phyloP scores from a whole-genome alignment of 768 basidiomycete genomes.

The Grammothele lineata region DNA sequence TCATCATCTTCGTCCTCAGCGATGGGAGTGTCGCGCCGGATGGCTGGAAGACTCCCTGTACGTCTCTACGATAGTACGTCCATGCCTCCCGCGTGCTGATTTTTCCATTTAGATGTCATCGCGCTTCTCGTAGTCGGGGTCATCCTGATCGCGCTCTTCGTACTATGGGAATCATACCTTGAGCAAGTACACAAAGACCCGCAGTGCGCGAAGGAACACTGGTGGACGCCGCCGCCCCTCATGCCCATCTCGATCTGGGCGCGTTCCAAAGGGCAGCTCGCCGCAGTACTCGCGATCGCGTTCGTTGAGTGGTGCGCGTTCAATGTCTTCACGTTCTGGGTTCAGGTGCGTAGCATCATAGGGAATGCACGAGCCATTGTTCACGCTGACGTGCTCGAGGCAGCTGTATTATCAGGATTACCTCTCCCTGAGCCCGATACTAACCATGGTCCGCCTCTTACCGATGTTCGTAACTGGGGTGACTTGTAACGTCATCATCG shows the following conservation, averaged over 20 bases:
- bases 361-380: constrained; percentile 1
- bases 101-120: constrained; percentile 54
- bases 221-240: constrained; percentile 51
- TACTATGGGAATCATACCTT: constrained; percentile 63
- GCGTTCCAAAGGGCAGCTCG: constrained; percentile 57
- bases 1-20: constrained; percentile 71
- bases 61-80: constrained; percentile 21
- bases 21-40: constrained; percentile 56
- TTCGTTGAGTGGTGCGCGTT: constrained; percentile 66
- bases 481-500: constrained; percentile 62
- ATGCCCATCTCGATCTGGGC: constrained; percentile 63
- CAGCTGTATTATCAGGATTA: constrained; percentile 76
- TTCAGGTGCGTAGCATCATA: constrained; percentile 28
- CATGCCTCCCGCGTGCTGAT: constrained; percentile 19
- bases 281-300: constrained; percentile 57
- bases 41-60: constrained; percentile 59
- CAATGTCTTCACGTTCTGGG: constrained; percentile 50
- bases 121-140: constrained; percentile 61
- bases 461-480: constrained; percentile 70
- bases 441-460: constrained; percentile 60
- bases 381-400: not conserved
- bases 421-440: constrained; percentile 45
- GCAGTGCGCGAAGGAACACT: not conserved
- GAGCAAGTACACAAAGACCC: constrained; percentile 32
- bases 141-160: constrained; percentile 49